These are phyloP conservation scores for Kwoniella sp. DNA, from an alignment of 768 basidiomycete genomes.

Conservation along the genomic window DNA sequence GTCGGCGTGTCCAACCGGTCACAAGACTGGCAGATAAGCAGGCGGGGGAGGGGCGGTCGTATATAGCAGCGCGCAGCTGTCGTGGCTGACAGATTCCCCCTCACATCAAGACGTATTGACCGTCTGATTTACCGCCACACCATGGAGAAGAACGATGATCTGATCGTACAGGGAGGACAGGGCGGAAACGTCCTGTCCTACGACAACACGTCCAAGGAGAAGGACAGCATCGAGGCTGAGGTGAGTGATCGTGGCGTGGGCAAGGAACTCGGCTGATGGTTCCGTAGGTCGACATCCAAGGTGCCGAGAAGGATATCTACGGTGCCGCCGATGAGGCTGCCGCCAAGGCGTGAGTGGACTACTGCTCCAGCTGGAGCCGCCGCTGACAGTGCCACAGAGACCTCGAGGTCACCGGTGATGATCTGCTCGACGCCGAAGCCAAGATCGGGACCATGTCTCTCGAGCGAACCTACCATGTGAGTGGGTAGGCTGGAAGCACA, in stretches of 20 bases:
- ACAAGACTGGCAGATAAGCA: no score
- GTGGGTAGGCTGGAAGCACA: not conserved
- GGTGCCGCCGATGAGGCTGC: conserved; percentile 3
- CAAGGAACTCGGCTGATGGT: not conserved
- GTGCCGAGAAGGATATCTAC: not conserved
- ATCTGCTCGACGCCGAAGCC: conserved; percentile 3
- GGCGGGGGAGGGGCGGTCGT: no score
- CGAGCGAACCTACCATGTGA: not conserved
- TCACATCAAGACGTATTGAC: not conserved
- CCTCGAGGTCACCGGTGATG: conserved; percentile 10
- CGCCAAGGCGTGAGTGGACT: conserved; percentile 6
- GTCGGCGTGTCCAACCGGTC: no score
- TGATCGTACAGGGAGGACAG: no score
- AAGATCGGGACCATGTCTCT: conserved; percentile 8
- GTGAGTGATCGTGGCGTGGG: conserved; percentile 1
- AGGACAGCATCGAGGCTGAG: conserved; percentile 1
- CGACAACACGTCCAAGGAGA: conserved; percentile 2
- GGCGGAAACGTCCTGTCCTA: no score
- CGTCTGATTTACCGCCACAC: not conserved
- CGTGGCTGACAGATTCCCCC: no score
- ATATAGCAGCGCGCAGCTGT: no score
- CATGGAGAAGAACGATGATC: not conserved
- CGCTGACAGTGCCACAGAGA: not conserved
- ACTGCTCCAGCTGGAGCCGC: not conserved
- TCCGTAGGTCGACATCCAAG: not conserved